Base-by-base conservation (phyloP, 495 filamentous ascomycete genomes). In the Penicillium fimorum region DNA sequence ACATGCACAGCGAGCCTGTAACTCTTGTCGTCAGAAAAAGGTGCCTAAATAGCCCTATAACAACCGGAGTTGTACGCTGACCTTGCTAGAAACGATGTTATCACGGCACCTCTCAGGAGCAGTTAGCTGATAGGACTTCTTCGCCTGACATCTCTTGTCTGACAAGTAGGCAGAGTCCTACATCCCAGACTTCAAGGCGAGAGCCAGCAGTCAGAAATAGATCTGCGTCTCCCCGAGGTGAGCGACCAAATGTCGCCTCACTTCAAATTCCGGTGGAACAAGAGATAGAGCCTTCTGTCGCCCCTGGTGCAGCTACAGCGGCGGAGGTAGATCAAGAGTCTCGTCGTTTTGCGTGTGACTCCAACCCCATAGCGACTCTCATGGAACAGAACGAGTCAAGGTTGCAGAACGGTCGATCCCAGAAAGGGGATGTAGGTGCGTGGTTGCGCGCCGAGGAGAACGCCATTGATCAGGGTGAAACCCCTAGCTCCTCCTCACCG, bases 341-440 rank as follows among this genome's bases (percentile, higher is more conserved):
- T 2, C 49, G 50, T 47, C 63, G 55, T 9, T 66, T 66, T 55
- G 51, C 60, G 3, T 58, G 64, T 20, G 61, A 67, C 25, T 61
- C 61, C 25, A 67, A 67, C 30, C 64, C 64, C 30, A 53, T 67
- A 30, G 51, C 56, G n/a, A 52, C 56, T 13, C 57, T 67, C n/a
- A 48, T 67, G 11, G 61, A 59, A 15, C 41, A 57, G 15, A 45
- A 53, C 0, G 41, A 51, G 13, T 53, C 61, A 5, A 37, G 64
- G 40, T 43, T 67, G 9, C 48, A 59, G 27, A 40, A 56, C 5
- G 61, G 65, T 3, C 59, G 47, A n/a, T 24, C 54, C 20, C 10
- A 58, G n/a, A 58, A 60, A 57, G 56, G 62, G 1, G 65, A 60
- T 53, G 50, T 59, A 8, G 65, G 65, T 10, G 52, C 55, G 2